Conservation (phyloP, 345 rosid species). For the Acer yangbiense region DNA sequence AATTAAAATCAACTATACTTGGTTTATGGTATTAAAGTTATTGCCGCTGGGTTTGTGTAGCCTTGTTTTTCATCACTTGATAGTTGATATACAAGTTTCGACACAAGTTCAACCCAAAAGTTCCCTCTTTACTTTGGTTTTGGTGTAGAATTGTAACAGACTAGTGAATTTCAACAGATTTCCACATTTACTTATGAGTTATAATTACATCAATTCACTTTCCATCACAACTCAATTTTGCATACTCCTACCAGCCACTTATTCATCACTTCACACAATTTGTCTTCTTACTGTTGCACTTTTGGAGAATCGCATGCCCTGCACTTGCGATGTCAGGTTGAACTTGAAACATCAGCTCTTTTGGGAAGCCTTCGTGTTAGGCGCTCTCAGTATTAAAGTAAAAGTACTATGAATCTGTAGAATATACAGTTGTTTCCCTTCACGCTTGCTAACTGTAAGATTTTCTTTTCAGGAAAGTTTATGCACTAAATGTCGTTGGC, state of each 20-base stretch:
- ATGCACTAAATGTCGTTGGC: conserved; percentile 35
- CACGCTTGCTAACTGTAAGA: not conserved
- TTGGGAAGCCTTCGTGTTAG: too few species aligned
- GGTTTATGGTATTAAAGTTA: too few species aligned
- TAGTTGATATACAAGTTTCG: too few species aligned
- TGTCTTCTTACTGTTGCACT: not conserved
- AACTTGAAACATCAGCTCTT: too few species aligned
- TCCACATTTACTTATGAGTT: not conserved
- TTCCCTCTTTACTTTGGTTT: not conserved
- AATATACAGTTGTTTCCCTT: not conserved
- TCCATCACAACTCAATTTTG: not conserved
- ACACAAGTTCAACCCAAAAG: not conserved
- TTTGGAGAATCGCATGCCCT: not conserved
- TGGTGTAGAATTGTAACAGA: not conserved
- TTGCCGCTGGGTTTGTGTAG: too few species aligned
- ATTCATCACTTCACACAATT: not conserved
- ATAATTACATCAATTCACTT: not conserved
- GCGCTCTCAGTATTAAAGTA: too few species aligned
- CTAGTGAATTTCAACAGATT: not conserved
- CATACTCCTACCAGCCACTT: not conserved
- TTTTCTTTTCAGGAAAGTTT: conserved; percentile 38
- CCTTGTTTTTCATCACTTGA: too few species aligned
- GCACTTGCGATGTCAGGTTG: not conserved
- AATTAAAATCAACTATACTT: too few species aligned
- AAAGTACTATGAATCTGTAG: too few species aligned